phyloP scores from a whole-genome alignment of 2,329 filamentous ascomycete genomes.

The Ophiostoma angusticollis region DNA sequence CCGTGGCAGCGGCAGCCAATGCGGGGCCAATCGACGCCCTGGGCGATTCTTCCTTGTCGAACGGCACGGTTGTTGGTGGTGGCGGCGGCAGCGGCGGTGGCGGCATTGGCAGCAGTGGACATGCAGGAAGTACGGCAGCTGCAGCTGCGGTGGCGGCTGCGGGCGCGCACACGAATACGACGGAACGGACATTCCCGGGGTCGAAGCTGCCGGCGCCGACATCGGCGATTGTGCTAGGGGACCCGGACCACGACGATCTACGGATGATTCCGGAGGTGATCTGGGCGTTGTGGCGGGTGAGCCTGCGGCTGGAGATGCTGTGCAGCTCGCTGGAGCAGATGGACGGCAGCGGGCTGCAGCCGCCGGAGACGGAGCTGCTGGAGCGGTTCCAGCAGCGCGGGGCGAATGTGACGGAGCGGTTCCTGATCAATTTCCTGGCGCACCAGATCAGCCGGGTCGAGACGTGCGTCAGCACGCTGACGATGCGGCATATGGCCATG shows the following conservation, averaged over 20 bases:
- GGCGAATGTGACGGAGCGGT: conserved; percentile 77
- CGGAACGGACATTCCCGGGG: not conserved
- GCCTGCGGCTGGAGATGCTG: conserved; percentile 80
- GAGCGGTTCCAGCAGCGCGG: conserved; percentile 54
- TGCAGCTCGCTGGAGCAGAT: conserved; percentile 76
- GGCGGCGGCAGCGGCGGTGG: not conserved
- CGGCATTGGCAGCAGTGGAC: not conserved
- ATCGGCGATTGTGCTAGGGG: conserved; percentile 1
- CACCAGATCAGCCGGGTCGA: conserved; percentile 94
- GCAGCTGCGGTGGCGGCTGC: not conserved
- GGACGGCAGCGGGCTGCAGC: conserved; percentile 49
- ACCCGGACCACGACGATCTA: conserved; percentile 5
- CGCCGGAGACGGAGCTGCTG: conserved; percentile 71
- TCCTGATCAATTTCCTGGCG: conserved; percentile 80
- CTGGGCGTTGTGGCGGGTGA: conserved; percentile 83
- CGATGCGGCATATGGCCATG: conserved; percentile 64
- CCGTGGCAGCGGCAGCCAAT: conserved; percentile 17
- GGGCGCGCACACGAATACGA: not conserved
- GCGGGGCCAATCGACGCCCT: not conserved
- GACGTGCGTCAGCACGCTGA: conserved; percentile 70
- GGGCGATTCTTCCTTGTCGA: too few relatives aligned
- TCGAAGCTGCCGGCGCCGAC: not conserved
- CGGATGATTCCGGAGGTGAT: conserved; percentile 48
- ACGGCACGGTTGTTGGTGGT: not conserved
- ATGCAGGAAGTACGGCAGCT: not conserved